Evolutionary conservation across 208 protist species (phyloP).

Genomic region (Acanthamoeba comandoni): DNA sequence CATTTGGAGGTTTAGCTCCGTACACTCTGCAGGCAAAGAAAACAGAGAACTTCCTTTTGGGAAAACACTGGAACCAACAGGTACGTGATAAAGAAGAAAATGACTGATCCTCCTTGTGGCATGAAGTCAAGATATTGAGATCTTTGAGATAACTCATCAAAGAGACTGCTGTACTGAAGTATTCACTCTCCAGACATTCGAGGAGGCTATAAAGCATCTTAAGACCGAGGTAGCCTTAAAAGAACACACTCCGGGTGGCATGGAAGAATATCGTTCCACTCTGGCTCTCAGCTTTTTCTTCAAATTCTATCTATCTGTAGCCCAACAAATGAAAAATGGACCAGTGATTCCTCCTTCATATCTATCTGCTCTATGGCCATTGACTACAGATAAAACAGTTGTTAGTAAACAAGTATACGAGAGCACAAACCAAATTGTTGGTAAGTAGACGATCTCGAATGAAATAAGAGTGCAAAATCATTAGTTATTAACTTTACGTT

Average conservation of each 20-base stretch:
- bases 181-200: too few species aligned
- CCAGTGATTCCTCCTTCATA: slow-evolving; percentile 27
- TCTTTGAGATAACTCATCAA: too few species aligned
- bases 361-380: slow-evolving; percentile 37
- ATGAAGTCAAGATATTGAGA: too few species aligned
- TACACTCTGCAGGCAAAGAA: slow-evolving; percentile 73
- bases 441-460: background rate
- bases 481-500: too few species aligned
- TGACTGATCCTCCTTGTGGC: too few species aligned
- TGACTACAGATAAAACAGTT: slow-evolving; percentile 1
- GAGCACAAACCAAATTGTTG: background rate
- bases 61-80: slow-evolving; percentile 73
- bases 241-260: slow-evolving; percentile 81
- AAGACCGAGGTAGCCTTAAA: slow-evolving; percentile 39
- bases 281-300: slow-evolving; percentile 90
- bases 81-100: too few species aligned
- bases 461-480: too few species aligned
- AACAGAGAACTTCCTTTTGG: slow-evolving; percentile 81
- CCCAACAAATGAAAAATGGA: slow-evolving; percentile 54
- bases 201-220: slow-evolving; percentile 57
- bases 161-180: too few species aligned
- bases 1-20: slow-evolving; percentile 87
- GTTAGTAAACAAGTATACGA: background rate
- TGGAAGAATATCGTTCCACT: slow-evolving; percentile 86
- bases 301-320: slow-evolving; percentile 90